A percentile compares a stretch with the other conserved stretches of the same genome.
These are phyloP conservation scores for Spiraea crenata DNA, from an alignment of 331 rosid genomes.

Conservation along the genomic window DNA sequence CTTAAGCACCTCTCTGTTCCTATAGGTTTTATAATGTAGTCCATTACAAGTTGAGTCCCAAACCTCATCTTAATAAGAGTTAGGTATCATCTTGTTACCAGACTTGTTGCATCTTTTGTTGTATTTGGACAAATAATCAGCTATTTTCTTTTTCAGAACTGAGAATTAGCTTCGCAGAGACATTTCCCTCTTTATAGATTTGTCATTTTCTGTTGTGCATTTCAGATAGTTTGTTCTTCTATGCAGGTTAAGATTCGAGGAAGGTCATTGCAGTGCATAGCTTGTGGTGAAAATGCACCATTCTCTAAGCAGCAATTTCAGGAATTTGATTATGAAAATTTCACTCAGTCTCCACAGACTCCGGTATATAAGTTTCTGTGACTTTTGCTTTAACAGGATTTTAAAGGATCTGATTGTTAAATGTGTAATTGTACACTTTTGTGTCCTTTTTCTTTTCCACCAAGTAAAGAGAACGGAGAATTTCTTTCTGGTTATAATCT, in stretches of 20 bases:
- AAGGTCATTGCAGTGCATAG: conserved; percentile 69
- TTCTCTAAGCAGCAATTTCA: conserved; percentile 55
- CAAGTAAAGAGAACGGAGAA: neutral
- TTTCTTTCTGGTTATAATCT: neutral
- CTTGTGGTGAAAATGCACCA: conserved; percentile 65
- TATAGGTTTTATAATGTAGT: neutral
- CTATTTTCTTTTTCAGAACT: neutral
- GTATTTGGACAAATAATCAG: neutral
- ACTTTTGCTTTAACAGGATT: neutral
- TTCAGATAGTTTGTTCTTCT: conserved; percentile 5
- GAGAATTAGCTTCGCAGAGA: neutral
- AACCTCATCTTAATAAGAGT: neutral
- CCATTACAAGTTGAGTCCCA: neutral
- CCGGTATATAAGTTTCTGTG: conserved; percentile 48
- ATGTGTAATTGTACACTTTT: no score
- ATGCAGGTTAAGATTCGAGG: conserved; percentile 92
- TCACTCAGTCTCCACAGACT: conserved; percentile 69
- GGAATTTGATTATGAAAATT: conserved; percentile 83
- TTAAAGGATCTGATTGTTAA: neutral
- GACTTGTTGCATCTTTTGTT: neutral
- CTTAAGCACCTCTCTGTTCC: neutral
- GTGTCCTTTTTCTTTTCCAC: no score
- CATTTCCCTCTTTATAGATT: neutral
- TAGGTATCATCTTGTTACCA: neutral
- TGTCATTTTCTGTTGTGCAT: neutral